phyloP scores from a whole-genome alignment of 192 early-diverging fungal genomes.

The Chytriomyces hyalinus region DNA sequence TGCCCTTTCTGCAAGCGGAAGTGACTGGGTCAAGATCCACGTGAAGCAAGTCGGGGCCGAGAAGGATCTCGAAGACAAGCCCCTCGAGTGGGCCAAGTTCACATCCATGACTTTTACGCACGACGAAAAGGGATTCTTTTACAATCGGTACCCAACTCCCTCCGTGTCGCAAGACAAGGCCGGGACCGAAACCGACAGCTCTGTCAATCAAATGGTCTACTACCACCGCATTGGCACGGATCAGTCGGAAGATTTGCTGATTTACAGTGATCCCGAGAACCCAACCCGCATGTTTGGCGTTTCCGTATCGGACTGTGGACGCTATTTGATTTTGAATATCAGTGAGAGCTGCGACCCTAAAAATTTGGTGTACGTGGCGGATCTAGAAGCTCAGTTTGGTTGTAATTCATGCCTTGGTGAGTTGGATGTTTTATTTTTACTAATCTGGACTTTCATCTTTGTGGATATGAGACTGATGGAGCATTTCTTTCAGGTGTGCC shows the following conservation, averaged over 20 bases:
- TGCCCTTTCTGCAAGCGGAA: constrained; percentile 54
- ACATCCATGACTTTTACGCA: constrained; percentile 61
- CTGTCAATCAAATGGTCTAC: constrained; percentile 43
- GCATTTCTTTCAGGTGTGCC: constrained; percentile 5
- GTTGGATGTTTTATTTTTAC: not conserved
- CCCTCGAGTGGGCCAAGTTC: constrained; percentile 65
- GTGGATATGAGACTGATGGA: no score
- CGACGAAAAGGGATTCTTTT: constrained; percentile 76
- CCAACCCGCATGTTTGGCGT: constrained; percentile 17
- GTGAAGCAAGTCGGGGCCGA: constrained; percentile 41
- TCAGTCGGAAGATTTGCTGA: constrained; percentile 58
- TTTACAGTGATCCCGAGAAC: constrained; percentile 18
- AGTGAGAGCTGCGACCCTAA: constrained; percentile 48
- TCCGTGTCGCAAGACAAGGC: constrained; percentile 35
- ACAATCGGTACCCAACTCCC: constrained; percentile 57
- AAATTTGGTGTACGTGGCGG: constrained; percentile 50
- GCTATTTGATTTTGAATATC: constrained; percentile 60
- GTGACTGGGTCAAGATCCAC: constrained; percentile 71
- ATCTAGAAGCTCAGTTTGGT: constrained; percentile 39
- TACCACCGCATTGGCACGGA: constrained; percentile 55
- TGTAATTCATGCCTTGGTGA: constrained; percentile 18
- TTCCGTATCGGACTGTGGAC: constrained; percentile 22
- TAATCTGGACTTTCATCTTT: no score
- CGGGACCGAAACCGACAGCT: constrained; percentile 64
- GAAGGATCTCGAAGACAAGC: constrained; percentile 45